Evolutionary conservation across 2,329 filamentous ascomycete genomes (phyloP).

Genomic region (Dactylellina sp.): DNA sequence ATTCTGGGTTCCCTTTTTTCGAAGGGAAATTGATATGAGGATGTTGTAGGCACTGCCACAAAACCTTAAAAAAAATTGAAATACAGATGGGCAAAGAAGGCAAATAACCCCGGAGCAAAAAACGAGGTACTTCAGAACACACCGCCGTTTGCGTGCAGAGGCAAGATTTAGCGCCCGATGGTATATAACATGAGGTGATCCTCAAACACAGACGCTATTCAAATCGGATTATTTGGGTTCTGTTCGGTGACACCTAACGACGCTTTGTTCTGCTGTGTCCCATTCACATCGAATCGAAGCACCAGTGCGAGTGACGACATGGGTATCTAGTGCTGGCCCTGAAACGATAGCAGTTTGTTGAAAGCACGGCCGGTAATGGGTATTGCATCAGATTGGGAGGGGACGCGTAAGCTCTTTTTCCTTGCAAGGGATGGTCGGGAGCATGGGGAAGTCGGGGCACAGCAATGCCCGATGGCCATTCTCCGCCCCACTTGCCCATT

Average conservation of each 20-base stretch:
- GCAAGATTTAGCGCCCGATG: constrained; percentile 50
- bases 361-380: constrained; percentile 31
- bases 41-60: constrained; percentile 49
- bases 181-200: constrained; percentile 51
- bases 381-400: constrained; percentile 52
- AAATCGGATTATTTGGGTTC: constrained; percentile 41
- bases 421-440: constrained; percentile 32
- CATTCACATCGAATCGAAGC: constrained; percentile 34
- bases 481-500: constrained; percentile 50
- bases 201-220: constrained; percentile 46
- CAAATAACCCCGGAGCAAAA: constrained; percentile 5
- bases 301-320: constrained; percentile 16
- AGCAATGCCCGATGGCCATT: constrained; percentile 46
- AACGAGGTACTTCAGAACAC: constrained; percentile 9
- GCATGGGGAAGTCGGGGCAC: constrained; percentile 33
- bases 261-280: constrained; percentile 16
- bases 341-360: constrained; percentile 45
- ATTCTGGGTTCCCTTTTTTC: background rate
- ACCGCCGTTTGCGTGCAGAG: constrained; percentile 43
- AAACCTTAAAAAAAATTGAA: constrained; percentile 28
- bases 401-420: constrained; percentile 56
- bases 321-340: constrained; percentile 40
- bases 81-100: constrained; percentile 3
- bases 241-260: constrained; percentile 22
- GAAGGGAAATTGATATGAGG: constrained; percentile 9